A percentile compares a stretch with the other conserved stretches of the same genome.
Evolutionary conservation across 2,329 filamentous ascomycete genomes (phyloP).

Genomic region (Neopestalotiopsis sp.): DNA sequence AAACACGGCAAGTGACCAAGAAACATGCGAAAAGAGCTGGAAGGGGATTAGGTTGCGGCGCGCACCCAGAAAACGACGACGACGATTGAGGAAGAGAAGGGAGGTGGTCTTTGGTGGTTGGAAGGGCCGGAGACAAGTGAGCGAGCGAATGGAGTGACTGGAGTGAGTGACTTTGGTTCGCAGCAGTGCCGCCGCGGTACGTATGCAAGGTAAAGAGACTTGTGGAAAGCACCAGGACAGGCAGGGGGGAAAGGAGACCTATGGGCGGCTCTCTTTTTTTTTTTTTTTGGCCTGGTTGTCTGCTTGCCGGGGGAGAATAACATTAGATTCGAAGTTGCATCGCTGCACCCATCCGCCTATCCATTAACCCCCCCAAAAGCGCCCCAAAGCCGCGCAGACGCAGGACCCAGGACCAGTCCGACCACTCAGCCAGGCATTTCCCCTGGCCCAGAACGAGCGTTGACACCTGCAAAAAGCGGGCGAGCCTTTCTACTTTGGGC

Average conservation of each 20-base stretch:
- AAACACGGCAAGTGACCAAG: slow-evolving; percentile 12
- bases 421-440: not conserved
- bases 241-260: too few relatives aligned
- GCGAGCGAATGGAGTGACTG: too few relatives aligned
- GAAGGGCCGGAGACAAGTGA: not conserved
- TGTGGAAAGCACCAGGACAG: too few relatives aligned
- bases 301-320: not conserved
- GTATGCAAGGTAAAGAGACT: too few relatives aligned
- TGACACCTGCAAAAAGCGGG: not conserved
- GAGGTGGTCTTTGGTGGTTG: not conserved
- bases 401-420: not conserved
- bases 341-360: not conserved
- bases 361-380: not conserved
- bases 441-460: slow-evolving; percentile 1
- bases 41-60: slow-evolving; percentile 6
- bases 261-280: too few relatives aligned
- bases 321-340: not conserved
- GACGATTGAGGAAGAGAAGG: not conserved
- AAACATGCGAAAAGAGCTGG: not conserved
- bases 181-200: too few relatives aligned
- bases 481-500: not conserved
- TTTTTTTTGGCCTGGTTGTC: too few relatives aligned
- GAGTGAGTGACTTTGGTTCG: too few relatives aligned
- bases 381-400: not conserved
- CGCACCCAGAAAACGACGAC: not conserved